Evolutionary conservation across 176 grass and related monocot species (phyloP).

Genomic region (Alloteropsis semialata): DNA sequence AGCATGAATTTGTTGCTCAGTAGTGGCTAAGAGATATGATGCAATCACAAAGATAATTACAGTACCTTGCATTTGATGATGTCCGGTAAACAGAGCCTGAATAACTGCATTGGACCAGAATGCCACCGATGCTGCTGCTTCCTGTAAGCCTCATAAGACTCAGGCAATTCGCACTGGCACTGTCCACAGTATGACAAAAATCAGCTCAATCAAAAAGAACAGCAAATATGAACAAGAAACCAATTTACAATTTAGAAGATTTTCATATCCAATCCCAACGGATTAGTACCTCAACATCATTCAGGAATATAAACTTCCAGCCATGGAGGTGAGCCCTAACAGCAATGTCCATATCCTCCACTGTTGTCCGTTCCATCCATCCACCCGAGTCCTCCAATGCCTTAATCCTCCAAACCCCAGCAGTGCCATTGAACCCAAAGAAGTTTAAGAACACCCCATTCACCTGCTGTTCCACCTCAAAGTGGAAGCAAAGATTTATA

Average conservation of each 20-base stretch:
- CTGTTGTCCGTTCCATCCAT: slow-evolving; percentile 96
- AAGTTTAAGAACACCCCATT: slow-evolving; percentile 90
- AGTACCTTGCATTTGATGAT: slow-evolving; percentile 88
- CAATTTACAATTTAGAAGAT: neutral
- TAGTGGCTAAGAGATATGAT: neutral
- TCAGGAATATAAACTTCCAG: slow-evolving; percentile 95
- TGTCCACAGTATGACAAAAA: slow-evolving; percentile 21
- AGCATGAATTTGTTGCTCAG: neutral
- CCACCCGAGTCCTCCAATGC: slow-evolving; percentile 87
- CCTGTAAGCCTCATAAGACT: slow-evolving; percentile 98
- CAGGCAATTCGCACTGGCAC: slow-evolving; percentile 98
- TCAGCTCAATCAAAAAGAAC: neutral
- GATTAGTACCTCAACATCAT: slow-evolving; percentile 80
- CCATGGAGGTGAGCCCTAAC: slow-evolving; percentile 88
- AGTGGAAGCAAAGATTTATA: slow-evolving; percentile 98
- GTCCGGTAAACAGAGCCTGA: slow-evolving; percentile 88
- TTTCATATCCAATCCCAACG: neutral
- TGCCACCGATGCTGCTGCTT: slow-evolving; percentile 99
- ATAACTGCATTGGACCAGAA: slow-evolving; percentile 97
- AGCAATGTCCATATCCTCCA: slow-evolving; percentile 99
- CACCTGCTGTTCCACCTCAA: slow-evolving; percentile 98
- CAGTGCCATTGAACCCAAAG: slow-evolving; percentile 97
- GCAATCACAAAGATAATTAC: neutral
- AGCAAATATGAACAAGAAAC: neutral
- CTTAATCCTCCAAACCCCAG: slow-evolving; percentile 94